Percentiles rank a stretch among this genome's conserved stretches.
phyloP scores from a whole-genome alignment of 306 rosid genomes.

The Elaeagnus macrophylla region DNA sequence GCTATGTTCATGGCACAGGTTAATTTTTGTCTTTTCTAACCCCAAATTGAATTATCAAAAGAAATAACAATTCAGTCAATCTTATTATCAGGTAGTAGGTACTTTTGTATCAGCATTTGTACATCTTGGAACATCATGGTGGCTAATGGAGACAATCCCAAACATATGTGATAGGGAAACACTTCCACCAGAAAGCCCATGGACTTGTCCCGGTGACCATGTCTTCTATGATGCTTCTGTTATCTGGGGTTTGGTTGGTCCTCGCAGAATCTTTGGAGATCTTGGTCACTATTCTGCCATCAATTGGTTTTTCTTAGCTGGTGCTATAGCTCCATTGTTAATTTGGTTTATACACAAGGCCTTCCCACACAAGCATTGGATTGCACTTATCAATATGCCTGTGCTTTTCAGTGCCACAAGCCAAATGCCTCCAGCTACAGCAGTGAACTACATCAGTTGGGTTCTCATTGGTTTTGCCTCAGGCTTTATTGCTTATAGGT shows the following conservation, averaged over 20 bases:
- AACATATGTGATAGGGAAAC: conserved; percentile 47
- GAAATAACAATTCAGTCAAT: background rate
- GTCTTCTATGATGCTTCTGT: conserved; percentile 87
- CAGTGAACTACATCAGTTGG: conserved; percentile 74
- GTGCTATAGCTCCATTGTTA: conserved; percentile 56
- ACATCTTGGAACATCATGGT: conserved; percentile 77
- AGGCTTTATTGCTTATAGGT: conserved; percentile 54
- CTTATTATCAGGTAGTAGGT: conserved; percentile 45
- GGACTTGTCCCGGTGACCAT: conserved; percentile 86
- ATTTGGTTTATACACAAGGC: conserved; percentile 78
- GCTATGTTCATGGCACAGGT: conserved; percentile 86
- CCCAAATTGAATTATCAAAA: background rate
- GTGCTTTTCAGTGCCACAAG: conserved; percentile 47
- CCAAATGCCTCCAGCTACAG: conserved; percentile 71
- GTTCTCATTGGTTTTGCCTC: conserved; percentile 60
- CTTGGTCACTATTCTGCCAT: conserved; percentile 63
- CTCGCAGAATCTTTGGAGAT: conserved; percentile 63
- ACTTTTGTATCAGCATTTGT: conserved; percentile 44
- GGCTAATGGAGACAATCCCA: conserved; percentile 65
- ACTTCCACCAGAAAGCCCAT: conserved; percentile 66
- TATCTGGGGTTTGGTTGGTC: conserved; percentile 76
- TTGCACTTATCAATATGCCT: conserved; percentile 54
- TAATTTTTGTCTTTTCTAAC: background rate
- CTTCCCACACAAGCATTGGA: conserved; percentile 60
- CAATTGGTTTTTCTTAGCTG: conserved; percentile 74